Evolutionary conservation across 805 yeast species (phyloP).

Genomic region (Candida argentea): DNA sequence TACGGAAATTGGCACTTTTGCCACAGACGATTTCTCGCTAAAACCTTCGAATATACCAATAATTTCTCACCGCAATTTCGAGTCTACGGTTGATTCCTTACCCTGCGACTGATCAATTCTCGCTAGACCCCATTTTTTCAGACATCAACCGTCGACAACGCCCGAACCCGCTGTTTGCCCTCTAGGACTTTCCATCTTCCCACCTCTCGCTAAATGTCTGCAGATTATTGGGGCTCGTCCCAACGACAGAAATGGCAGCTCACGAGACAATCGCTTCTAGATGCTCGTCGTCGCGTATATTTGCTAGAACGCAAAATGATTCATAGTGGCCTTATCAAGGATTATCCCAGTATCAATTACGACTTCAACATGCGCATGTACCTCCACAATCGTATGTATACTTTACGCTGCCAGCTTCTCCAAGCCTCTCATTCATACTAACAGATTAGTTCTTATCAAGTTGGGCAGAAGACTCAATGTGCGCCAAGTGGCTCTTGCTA

Average conservation of each 20-base stretch:
- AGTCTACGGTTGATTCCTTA: too few species aligned
- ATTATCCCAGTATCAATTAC: constrained; percentile 34
- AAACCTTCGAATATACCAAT: too few species aligned
- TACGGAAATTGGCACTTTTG: too few species aligned
- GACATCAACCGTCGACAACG: too few species aligned
- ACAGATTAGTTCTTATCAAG: constrained; percentile 41
- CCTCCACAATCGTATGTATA: constrained; percentile 44
- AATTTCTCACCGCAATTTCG: too few species aligned
- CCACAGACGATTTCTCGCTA: too few species aligned
- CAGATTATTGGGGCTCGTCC: constrained; percentile 80
- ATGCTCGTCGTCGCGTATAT: constrained; percentile 31
- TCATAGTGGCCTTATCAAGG: constrained; percentile 33
- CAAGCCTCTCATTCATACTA: constrained; percentile 3
- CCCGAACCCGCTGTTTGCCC: too few species aligned
- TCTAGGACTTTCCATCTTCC: too few species aligned
- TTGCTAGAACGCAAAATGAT: constrained; percentile 33
- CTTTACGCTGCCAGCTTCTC: neutral
- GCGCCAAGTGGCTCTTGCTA: constrained; percentile 76
- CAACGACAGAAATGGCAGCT: constrained; percentile 79
- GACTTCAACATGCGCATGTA: constrained; percentile 66
- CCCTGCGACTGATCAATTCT: too few species aligned
- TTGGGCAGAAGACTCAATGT: constrained; percentile 70
- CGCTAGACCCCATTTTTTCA: too few species aligned
- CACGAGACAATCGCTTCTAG: constrained; percentile 48
- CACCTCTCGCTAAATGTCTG: constrained; percentile 66